phyloP scores from a whole-genome alignment of 2,329 filamentous ascomycete genomes.

The Ophiosphaerella narmari region DNA sequence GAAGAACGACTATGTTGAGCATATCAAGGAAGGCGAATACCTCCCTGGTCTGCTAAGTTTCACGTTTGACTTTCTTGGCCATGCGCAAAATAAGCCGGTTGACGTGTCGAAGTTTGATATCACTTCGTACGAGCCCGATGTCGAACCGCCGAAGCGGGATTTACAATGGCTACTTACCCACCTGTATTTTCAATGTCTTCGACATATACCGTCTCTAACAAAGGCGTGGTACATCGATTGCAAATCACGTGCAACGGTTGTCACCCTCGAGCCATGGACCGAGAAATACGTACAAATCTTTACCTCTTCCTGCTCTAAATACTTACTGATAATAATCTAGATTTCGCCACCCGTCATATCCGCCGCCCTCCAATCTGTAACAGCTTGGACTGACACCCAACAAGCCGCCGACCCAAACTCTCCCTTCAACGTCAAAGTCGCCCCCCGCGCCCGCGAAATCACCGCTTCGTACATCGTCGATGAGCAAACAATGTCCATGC shows the following conservation, averaged over 20 bases:
- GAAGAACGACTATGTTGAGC: constrained; percentile 77
- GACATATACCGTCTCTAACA: constrained; percentile 76
- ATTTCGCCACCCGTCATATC: constrained; percentile 74
- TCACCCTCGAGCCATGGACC: constrained; percentile 83
- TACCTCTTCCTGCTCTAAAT: background rate
- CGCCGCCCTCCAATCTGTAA: constrained; percentile 69
- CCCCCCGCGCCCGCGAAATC: constrained; percentile 72
- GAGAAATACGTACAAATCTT: constrained; percentile 61
- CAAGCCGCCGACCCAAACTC: constrained; percentile 47
- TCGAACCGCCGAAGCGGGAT: constrained; percentile 70
- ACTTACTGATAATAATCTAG: constrained; percentile 10
- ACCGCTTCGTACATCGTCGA: constrained; percentile 86
- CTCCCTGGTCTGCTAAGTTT: constrained; percentile 75
- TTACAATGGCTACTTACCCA: constrained; percentile 85
- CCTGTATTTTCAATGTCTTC: constrained; percentile 81
- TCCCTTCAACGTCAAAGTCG: constrained; percentile 71
- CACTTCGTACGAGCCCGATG: constrained; percentile 62
- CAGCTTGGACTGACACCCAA: constrained; percentile 63
- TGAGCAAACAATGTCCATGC: constrained; percentile 80
- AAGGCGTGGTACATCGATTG: constrained; percentile 85
- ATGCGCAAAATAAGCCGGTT: constrained; percentile 72
- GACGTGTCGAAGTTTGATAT: constrained; percentile 73
- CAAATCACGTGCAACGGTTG: constrained; percentile 76
- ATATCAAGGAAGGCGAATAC: constrained; percentile 75
- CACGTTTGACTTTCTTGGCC: constrained; percentile 81